These are phyloP conservation scores for Hermanozyma aechmeae DNA, from an alignment of 805 yeast genomes.

Conservation along the genomic window DNA sequence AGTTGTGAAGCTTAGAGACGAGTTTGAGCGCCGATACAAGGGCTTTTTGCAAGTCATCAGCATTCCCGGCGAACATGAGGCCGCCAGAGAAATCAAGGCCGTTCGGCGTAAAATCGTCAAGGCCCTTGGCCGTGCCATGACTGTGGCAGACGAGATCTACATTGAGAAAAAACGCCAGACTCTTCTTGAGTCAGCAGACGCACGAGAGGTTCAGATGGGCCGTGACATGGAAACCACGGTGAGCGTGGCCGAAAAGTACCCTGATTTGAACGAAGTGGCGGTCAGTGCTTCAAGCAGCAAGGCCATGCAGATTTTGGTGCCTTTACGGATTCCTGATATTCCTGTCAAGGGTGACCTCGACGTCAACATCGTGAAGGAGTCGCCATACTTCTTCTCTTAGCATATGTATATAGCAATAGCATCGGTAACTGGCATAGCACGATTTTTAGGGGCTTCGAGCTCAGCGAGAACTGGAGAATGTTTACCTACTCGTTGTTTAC, in stretches of 20 bases:
- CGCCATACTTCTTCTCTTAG: conserved; percentile 67
- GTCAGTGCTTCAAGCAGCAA: conserved; percentile 13
- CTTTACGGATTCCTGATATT: conserved; percentile 59
- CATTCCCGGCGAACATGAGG: conserved; percentile 42
- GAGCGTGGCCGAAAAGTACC: conserved; percentile 37
- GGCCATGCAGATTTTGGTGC: conserved; percentile 45
- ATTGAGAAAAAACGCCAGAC: conserved; percentile 58
- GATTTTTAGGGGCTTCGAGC: background rate
- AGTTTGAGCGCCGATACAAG: conserved; percentile 72
- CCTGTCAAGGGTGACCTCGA: conserved; percentile 82
- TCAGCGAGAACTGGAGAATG: too few relatives aligned
- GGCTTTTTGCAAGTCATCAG: conserved; percentile 55
- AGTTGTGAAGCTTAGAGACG: conserved; percentile 60
- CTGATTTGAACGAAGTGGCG: conserved; percentile 15
- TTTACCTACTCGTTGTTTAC: too few relatives aligned
- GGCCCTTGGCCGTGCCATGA: conserved; percentile 44
- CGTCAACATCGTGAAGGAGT: conserved; percentile 58
- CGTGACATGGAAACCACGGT: conserved; percentile 59
- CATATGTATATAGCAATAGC: background rate
- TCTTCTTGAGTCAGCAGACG: conserved; percentile 43
- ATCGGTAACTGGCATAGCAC: background rate
- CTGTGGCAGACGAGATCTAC: conserved; percentile 64
- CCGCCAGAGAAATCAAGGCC: conserved; percentile 40
- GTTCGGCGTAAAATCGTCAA: conserved; percentile 41
- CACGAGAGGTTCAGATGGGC: conserved; percentile 40